Evolutionary conservation across 78 protist genomes (phyloP).

Genomic region (Dictyostelium citrinum): DNA sequence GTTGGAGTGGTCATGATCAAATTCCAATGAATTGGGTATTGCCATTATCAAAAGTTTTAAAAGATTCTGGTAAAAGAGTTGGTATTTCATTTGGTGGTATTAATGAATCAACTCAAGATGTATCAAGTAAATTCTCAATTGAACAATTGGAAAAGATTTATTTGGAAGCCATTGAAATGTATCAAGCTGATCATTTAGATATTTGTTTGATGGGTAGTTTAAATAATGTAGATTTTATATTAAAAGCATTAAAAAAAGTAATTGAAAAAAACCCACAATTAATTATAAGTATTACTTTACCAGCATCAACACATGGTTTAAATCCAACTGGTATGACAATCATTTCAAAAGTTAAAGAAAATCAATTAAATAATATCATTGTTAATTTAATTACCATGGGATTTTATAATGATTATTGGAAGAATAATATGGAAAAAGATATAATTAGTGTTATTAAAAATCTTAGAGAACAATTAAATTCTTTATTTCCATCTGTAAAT

Average conservation of each 20-base stretch:
- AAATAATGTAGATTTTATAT: neutral
- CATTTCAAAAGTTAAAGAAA: neutral
- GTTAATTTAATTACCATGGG: neutral
- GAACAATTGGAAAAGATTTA: neutral
- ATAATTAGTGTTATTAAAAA: neutral
- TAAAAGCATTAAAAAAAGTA: neutral
- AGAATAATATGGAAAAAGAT: neutral
- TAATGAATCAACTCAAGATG: neutral
- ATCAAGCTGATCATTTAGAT: neutral
- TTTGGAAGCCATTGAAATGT: neutral
- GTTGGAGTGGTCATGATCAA: neutral
- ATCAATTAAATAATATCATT: neutral
- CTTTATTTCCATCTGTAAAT: neutral
- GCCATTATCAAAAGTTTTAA: neutral
- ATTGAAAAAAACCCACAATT: neutral
- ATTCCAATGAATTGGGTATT: neutral
- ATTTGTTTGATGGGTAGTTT: neutral
- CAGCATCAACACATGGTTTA: neutral
- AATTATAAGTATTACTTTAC: neutral
- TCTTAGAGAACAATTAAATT: neutral
- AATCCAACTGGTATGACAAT: neutral
- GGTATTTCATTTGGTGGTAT: conserved; percentile 1
- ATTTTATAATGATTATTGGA: neutral
- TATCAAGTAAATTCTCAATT: neutral
- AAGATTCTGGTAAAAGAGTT: neutral